Evolutionary conservation across 441 rosid genomes (phyloP).

Genomic region (Viola pubescens): DNA sequence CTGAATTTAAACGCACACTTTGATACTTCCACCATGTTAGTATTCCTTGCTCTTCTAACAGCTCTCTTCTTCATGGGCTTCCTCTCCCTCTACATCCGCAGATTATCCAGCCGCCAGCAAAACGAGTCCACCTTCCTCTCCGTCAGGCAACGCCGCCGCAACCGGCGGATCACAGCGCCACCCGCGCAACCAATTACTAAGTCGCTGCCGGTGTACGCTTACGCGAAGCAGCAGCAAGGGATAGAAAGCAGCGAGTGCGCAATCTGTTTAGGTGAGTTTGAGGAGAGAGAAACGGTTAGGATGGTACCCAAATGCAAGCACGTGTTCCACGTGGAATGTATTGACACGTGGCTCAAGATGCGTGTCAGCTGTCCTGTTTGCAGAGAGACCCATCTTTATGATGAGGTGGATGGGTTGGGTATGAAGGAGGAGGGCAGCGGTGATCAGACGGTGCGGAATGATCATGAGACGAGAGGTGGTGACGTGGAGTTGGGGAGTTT

Average conservation of each 20-base stretch:
- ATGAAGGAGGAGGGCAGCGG: background rate
- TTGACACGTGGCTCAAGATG: conserved; percentile 80
- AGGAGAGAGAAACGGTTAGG: conserved; percentile 59
- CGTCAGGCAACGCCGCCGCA: conserved; percentile 11
- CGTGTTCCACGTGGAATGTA: conserved; percentile 62
- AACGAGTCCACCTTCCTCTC: background rate
- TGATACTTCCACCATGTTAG: conserved; percentile 36
- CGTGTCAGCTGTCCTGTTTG: conserved; percentile 85
- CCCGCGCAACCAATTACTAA: conserved; percentile 31
- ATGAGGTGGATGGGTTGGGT: background rate
- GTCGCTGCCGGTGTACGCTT: conserved; percentile 56
- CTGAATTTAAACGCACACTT: conserved; percentile 15
- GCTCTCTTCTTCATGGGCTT: conserved; percentile 52
- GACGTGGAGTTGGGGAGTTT: no score
- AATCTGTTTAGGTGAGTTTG: conserved; percentile 72
- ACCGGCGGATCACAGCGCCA: conserved; percentile 3
- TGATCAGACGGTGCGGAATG: conserved; percentile 8
- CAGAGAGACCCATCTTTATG: conserved; percentile 37
- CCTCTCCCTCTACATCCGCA: conserved; percentile 46
- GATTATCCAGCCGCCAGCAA: conserved; percentile 22
- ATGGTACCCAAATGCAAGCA: conserved; percentile 67
- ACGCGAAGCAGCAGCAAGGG: conserved; percentile 20
- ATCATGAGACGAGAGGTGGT: no score
- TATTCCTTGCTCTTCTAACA: conserved; percentile 34
- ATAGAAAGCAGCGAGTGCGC: conserved; percentile 44